Base-by-base conservation (phyloP, 371 early-diverging fungal species). In the Rhizomucor miehei region DNA sequence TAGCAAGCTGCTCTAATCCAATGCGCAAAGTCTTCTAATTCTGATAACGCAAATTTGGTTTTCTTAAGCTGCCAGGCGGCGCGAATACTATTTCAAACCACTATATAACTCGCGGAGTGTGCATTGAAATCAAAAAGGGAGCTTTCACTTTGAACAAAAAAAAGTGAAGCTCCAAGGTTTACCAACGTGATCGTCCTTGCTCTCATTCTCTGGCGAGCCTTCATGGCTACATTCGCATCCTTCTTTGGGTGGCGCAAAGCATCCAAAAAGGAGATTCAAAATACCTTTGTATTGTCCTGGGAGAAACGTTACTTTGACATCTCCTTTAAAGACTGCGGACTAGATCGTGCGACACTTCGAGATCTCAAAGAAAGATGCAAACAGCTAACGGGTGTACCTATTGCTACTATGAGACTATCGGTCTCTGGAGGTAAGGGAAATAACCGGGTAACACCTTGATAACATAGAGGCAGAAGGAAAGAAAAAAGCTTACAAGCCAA, bases 401-500 rank as follows among this genome's bases (percentile, higher is more conserved):
- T 75, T 23, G 71, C 73, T 37, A 63, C 62, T 13, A 79, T 79
- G 79, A 66, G 63, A 25, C 50, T 79, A 25, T 59, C 59, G 34
- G 69, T 73, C 1, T 73, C 73, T 45, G 75, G 75, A 51, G 79
- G 79, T 73, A 71, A 63, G 29, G 29, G 29, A n/a, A n/a, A n/a
- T n/a, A n/a, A n/a, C n/a, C n/a, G n/a, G n/a, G n/a, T n/a, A n/a
- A n/a, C n/a, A n/a, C n/a, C 24, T 21, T 29, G 17, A 0, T 3
- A 16, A 1, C 29, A 43, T 44, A 3, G 3, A 14, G 8, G 8
- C n/a, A 2, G 20, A 51, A 0, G 19, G 21, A 23, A 38, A 17
- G 39, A 48, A 11, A 16, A 14, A 20, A 44, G 17, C 21, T 44
- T 13, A 35, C 39, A 11, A 12, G 17, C 24, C 14, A n/a, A n/a